Evolutionary conservation across 176 grass and related monocot genomes (phyloP), one percentile per base, ranked within the genome.

Genomic region (Coix lacrymajobi): DNA sequence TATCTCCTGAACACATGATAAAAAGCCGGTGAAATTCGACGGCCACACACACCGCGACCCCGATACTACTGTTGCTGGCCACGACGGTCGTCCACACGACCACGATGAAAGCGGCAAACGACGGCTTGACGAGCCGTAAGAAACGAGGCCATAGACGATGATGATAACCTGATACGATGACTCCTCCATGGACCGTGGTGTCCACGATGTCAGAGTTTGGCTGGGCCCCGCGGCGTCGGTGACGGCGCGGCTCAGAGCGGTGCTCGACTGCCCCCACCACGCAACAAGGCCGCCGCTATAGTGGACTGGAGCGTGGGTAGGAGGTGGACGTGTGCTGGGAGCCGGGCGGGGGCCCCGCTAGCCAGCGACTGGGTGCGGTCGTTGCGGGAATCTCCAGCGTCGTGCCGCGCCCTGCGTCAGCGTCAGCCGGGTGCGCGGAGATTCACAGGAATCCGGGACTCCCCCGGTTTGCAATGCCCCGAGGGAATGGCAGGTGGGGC

Each of bases 391-490:
- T 89, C 87, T 89, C 51, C 70, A 40, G 77, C 32, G 62, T 76
- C 62, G 56, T 77, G 33, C 72, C 22, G n/a, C 5, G 32, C 63
- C 41, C 3, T 3, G 45, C 43, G 65, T 63, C 28, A 68, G 45
- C 43, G 65, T 63, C 28, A 68, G 4, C 73, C 4, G 15, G 46
- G 41, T 46, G 31, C 76, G 38, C 69, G 26, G 49, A 89, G 82
- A 89, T 89, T 89, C 87, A 85, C 51, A 81, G 48, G 87, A 81
- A 54, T 81, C 76, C 68, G 13, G 3, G 36, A 3, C 11, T 14
- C 43, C 43, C 41, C 44, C 6, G 22, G 10, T 2, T 12, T 11
- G 37, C 66, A 38, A 41, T 25, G 5, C 41, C 48, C 43, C 8
- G 70, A 31, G 70, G 9, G 44, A 7, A 69, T 61, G 61, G 65